Percentiles rank a stretch among this genome's conserved stretches.
Evolutionary conservation across 257 asterid genomes (phyloP).

Genomic region (Salvia splendens): DNA sequence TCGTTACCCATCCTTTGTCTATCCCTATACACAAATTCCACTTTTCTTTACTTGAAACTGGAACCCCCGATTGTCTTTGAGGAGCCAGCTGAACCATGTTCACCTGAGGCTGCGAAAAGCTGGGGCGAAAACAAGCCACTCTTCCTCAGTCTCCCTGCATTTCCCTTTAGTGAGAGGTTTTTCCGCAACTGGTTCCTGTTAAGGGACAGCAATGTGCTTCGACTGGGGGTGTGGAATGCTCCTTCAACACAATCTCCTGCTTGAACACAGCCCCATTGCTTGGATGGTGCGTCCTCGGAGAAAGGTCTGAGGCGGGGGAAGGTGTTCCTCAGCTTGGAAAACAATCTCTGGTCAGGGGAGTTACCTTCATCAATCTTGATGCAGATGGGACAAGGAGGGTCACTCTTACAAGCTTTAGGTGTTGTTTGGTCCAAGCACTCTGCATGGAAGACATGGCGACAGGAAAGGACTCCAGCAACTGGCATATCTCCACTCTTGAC

Average conservation of each 20-base stretch:
- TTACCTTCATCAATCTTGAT: slow-evolving; percentile 60
- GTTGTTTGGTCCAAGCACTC: slow-evolving; percentile 95
- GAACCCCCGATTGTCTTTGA: slow-evolving; percentile 47
- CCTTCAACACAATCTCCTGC: slow-evolving; percentile 94
- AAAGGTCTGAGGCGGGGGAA: slow-evolving; percentile 69
- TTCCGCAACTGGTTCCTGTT: slow-evolving; percentile 62
- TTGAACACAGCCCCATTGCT: slow-evolving; percentile 77
- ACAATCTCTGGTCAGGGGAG: slow-evolving; percentile 57
- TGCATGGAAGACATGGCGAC: slow-evolving; percentile 90
- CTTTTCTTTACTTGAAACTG: slow-evolving; percentile 37
- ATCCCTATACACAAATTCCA: slow-evolving; percentile 21
- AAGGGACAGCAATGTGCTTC: slow-evolving; percentile 65
- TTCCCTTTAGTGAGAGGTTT: slow-evolving; percentile 60
- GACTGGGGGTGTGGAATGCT: slow-evolving; percentile 61
- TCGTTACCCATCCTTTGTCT: not conserved
- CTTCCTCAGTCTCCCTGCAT: slow-evolving; percentile 67
- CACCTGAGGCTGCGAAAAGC: slow-evolving; percentile 52
- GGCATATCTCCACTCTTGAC: slow-evolving; percentile 93
- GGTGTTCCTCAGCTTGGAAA: slow-evolving; percentile 52
- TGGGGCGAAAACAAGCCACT: slow-evolving; percentile 62
- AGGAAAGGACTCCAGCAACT: slow-evolving; percentile 84
- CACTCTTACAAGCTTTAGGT: slow-evolving; percentile 71
- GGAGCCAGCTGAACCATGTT: slow-evolving; percentile 59
- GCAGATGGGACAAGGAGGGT: slow-evolving; percentile 94
- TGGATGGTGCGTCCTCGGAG: slow-evolving; percentile 70